These are phyloP conservation scores for Pichia scutulata DNA, from an alignment of 805 yeast genomes.

Conservation along the genomic window DNA sequence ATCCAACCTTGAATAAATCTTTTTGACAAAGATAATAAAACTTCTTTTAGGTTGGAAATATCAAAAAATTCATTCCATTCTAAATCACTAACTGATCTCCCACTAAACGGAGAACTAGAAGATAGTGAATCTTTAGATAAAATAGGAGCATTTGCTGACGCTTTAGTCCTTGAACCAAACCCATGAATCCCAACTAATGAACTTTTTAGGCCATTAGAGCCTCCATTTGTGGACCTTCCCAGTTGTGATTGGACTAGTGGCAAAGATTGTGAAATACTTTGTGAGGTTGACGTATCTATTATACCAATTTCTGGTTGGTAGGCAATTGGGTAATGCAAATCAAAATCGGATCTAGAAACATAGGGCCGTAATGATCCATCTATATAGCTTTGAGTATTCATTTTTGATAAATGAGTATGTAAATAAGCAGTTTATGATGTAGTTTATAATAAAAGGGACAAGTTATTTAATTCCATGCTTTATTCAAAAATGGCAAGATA, in stretches of 20 bases:
- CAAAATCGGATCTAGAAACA: conserved; percentile 25
- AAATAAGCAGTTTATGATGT: not conserved
- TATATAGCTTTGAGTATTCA: conserved; percentile 19
- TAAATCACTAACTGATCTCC: conserved; percentile 32
- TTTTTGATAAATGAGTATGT: not conserved
- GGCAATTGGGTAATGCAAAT: conserved; percentile 28
- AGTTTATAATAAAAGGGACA: not conserved
- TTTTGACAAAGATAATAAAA: conserved; percentile 47
- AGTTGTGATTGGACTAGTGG: conserved; percentile 19
- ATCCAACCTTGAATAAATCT: conserved; percentile 63
- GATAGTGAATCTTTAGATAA: not conserved
- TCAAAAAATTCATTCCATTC: conserved; percentile 65
- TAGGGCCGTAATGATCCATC: conserved; percentile 29
- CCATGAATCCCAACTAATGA: conserved; percentile 9
- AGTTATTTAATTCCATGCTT: not conserved
- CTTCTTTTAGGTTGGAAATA: conserved; percentile 45
- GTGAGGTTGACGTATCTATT: conserved; percentile 27
- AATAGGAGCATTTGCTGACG: conserved; percentile 29
- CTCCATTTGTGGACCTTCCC: conserved; percentile 2
- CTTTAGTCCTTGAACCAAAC: conserved; percentile 24
- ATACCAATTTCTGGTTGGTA: conserved; percentile 29
- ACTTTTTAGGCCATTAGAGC: not conserved
- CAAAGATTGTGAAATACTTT: conserved; percentile 27
- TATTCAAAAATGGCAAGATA: not conserved
- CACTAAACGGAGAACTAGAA: not conserved